A percentile compares a stretch with the other conserved stretches of the same genome.
Evolutionary conservation across 176 grass and related monocot genomes (phyloP).

Genomic region (Oryza rufipogon): DNA sequence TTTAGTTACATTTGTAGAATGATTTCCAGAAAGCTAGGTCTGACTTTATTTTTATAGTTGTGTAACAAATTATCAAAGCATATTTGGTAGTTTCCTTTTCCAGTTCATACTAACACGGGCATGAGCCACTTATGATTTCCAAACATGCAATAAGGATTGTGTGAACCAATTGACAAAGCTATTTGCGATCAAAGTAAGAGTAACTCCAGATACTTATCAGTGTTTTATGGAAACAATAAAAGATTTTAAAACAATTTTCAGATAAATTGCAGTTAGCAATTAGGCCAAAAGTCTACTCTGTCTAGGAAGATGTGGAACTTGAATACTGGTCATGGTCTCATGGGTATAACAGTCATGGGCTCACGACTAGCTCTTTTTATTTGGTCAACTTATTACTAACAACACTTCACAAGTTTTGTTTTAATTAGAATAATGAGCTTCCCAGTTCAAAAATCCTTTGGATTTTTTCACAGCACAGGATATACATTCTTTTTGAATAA

Average conservation of each 20-base stretch:
- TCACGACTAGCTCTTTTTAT: background rate
- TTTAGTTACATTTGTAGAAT: constrained; percentile 13
- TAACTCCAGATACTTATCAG: constrained; percentile 8
- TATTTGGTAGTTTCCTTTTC: background rate
- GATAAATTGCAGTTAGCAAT: background rate
- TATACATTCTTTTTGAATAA: no score
- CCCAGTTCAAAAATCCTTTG: background rate
- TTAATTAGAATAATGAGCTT: background rate
- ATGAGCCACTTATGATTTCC: background rate
- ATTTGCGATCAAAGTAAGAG: background rate
- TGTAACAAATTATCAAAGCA: background rate
- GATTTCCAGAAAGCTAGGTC: background rate
- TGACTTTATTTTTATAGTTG: background rate
- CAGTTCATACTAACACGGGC: background rate
- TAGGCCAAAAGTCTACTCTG: background rate
- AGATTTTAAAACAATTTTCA: constrained; percentile 9
- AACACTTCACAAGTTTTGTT: background rate
- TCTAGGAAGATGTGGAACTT: constrained; percentile 5
- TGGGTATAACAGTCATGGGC: background rate
- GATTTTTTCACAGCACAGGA: background rate
- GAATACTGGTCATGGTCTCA: background rate
- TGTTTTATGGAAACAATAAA: constrained; percentile 15
- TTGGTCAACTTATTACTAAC: constrained; percentile 14
- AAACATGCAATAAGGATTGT: background rate
- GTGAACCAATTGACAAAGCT: background rate